Conservation (phyloP, 139 green algal species). For the Eudorina sp. region DNA sequence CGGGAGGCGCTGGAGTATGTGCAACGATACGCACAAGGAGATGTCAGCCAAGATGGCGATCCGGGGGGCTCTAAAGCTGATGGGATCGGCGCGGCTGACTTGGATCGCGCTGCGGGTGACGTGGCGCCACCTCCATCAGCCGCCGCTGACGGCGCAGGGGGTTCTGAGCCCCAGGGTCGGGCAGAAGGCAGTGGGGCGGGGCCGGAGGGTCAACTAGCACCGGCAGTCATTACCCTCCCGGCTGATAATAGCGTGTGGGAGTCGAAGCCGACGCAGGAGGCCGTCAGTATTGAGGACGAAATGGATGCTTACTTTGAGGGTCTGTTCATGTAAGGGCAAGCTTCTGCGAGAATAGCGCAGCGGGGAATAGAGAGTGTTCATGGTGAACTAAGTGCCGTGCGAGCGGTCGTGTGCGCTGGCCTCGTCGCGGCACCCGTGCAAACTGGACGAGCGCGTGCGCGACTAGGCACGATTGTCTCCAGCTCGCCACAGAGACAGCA, state of each 20-base stretch:
- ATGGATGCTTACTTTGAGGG: constrained; percentile 62
- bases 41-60: not conserved
- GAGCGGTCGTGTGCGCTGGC: too few species aligned
- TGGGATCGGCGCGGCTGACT: constrained; percentile 3
- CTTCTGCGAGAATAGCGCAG: too few species aligned
- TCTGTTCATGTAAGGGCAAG: constrained; percentile 50
- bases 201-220: not conserved
- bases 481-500: too few species aligned
- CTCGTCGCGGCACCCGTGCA: too few species aligned
- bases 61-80: not conserved
- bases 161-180: not conserved
- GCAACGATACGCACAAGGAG: not conserved
- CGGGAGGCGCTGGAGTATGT: constrained; percentile 39
- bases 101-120: constrained; percentile 27
- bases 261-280: constrained; percentile 47
- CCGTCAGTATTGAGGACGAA: constrained; percentile 51
- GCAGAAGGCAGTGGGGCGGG: not conserved
- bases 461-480: too few species aligned
- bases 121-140: constrained; percentile 27
- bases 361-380: too few species aligned
- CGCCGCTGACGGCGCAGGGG: not conserved
- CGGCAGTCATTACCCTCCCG: constrained; percentile 27
- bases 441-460: too few species aligned
- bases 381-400: too few species aligned
- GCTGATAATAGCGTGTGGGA: constrained; percentile 59